phyloP scores from a whole-genome alignment of 148 eudicot genomes.

The Agrostemma githago region DNA sequence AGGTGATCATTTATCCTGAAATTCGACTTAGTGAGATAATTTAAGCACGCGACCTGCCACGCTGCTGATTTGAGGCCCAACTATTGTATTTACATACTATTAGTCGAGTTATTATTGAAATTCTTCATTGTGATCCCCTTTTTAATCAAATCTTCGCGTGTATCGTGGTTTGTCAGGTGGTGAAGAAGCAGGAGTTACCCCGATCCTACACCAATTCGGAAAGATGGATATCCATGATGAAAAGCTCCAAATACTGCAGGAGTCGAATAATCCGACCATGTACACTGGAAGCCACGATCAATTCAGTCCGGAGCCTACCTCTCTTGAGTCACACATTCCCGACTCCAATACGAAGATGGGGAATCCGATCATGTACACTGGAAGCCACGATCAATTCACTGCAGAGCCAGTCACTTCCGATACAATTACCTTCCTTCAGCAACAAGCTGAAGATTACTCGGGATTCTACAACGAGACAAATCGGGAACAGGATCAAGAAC shows the following conservation, averaged over 20 bases:
- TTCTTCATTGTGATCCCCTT: no score
- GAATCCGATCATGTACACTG: slow-evolving; percentile 18
- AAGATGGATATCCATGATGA: slow-evolving; percentile 36
- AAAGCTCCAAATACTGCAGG: not conserved
- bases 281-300: slow-evolving; percentile 53
- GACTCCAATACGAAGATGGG: not conserved
- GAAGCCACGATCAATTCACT: slow-evolving; percentile 52
- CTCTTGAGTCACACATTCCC: not conserved
- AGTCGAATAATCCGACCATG: not conserved
- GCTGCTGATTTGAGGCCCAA: no score
- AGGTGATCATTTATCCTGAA: not conserved
- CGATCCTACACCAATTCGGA: slow-evolving; percentile 39
- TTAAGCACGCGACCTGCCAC: no score
- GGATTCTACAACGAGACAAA: not conserved
- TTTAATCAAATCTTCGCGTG: no score
- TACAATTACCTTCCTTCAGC: not conserved
- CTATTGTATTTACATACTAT: no score
- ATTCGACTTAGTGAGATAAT: no score
- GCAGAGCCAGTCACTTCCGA: slow-evolving; percentile 29
- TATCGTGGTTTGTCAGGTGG: slow-evolving; percentile 26
- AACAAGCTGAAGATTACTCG: not conserved
- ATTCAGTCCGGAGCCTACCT: slow-evolving; percentile 36
- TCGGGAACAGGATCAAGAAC: slow-evolving; percentile 2
- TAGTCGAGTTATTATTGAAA: no score
- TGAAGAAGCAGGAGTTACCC: slow-evolving; percentile 33